Percentiles rank a stretch among this genome's conserved stretches.
These are phyloP conservation scores for Flaveria floridana DNA, from an alignment of 140 eudicot species.

Conservation along the genomic window DNA sequence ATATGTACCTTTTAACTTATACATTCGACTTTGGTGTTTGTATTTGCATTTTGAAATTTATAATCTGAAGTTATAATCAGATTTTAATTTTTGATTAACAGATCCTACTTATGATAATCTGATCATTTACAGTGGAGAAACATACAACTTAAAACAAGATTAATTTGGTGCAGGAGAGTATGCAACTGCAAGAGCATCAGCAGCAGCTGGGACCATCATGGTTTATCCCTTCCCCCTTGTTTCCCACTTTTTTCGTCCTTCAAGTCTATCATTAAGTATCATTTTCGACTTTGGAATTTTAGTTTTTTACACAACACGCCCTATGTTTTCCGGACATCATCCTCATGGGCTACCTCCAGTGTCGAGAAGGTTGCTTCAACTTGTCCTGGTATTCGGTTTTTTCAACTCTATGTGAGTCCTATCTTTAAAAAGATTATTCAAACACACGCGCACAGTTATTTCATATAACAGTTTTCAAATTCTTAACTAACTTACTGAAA, in stretches of 20 bases:
- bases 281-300: neutral
- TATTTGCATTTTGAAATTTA: too few species aligned
- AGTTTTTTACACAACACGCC: too few species aligned
- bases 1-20: too few species aligned
- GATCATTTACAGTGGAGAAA: too few species aligned
- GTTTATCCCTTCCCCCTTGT: conserved; percentile 35
- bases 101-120: too few species aligned
- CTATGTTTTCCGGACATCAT: conserved; percentile 53
- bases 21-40: too few species aligned
- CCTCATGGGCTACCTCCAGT: conserved; percentile 85
- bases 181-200: conserved; percentile 89
- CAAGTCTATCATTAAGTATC: neutral
- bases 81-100: too few species aligned
- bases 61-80: too few species aligned
- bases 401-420: conserved; percentile 85
- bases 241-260: neutral
- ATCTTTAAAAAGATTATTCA: conserved; percentile 11
- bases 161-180: conserved; percentile 65
- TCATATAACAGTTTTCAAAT: neutral
- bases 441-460: conserved; percentile 11
- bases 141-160: neutral
- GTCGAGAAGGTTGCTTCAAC: conserved; percentile 94
- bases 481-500: neutral
- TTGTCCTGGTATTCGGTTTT: conserved; percentile 81
- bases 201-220: conserved; percentile 90